Percentiles rank a stretch among this genome's conserved stretches.
Conservation (phyloP, 805 yeast genomes). For the Ogataea salicorniae region DNA sequence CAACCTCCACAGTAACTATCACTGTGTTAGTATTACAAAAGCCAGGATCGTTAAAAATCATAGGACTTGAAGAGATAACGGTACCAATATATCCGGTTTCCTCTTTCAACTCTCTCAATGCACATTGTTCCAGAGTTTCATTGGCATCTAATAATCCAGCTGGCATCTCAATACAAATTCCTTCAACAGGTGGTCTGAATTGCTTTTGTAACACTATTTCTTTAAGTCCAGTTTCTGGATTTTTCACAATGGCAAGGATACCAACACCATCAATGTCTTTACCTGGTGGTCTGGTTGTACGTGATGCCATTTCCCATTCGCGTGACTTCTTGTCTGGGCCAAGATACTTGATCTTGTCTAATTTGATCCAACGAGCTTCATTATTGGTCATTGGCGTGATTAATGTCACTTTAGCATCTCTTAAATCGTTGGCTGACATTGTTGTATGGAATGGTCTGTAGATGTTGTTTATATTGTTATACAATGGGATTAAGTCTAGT, state of each 20-base stretch:
- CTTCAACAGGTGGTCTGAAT: slow-evolving; percentile 87
- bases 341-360: slow-evolving; percentile 60
- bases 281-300: slow-evolving; percentile 64
- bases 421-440: slow-evolving; percentile 14
- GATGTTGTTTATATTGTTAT: no score
- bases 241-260: slow-evolving; percentile 65
- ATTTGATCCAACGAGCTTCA: slow-evolving; percentile 63
- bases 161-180: slow-evolving; percentile 88
- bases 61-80: slow-evolving; percentile 30
- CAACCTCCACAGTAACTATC: slow-evolving; percentile 74
- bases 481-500: no score
- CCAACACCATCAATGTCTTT: slow-evolving; percentile 86
- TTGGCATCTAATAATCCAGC: slow-evolving; percentile 90
- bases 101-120: slow-evolving; percentile 80
- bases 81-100: slow-evolving; percentile 90
- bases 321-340: slow-evolving; percentile 69
- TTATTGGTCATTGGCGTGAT: slow-evolving; percentile 29
- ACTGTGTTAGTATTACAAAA: slow-evolving; percentile 85
- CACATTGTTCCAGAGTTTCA: slow-evolving; percentile 74
- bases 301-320: slow-evolving; percentile 87
- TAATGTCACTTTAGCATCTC: slow-evolving; percentile 26
- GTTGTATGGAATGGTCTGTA: slow-evolving; percentile 3
- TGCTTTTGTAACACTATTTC: slow-evolving; percentile 71
- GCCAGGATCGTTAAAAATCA: slow-evolving; percentile 51
- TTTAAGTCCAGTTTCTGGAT: slow-evolving; percentile 31